Evolutionary conservation across 2,329 filamentous ascomycete species (phyloP).

Genomic region (Hypoxylon sp.): DNA sequence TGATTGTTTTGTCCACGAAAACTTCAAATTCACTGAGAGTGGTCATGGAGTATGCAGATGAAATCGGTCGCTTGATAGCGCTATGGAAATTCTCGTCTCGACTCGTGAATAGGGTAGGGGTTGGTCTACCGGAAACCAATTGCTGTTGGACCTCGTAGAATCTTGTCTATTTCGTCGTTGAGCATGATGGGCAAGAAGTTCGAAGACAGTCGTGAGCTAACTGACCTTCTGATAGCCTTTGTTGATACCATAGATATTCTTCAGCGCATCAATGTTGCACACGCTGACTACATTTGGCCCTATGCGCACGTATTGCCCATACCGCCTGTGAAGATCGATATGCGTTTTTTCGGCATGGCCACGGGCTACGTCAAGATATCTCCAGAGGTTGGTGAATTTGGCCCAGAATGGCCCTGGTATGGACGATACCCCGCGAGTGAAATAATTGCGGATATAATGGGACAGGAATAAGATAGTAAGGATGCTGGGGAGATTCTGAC

Average conservation of each 20-base stretch:
- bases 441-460: background rate
- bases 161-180: background rate
- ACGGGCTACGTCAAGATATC: background rate
- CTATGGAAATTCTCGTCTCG: background rate
- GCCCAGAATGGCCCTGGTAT: background rate
- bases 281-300: background rate
- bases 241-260: background rate
- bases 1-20: constrained; percentile 4
- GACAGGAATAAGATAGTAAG: background rate
- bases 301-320: background rate
- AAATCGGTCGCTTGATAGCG: background rate
- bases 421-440: background rate
- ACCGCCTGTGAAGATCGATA: background rate
- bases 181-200: background rate
- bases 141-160: constrained; percentile 1
- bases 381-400: constrained; percentile 2
- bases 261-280: background rate
- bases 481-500: background rate
- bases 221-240: constrained; percentile 1
- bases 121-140: background rate
- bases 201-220: background rate
- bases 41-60: constrained; percentile 3
- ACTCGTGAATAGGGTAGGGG: background rate
- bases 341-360: background rate
- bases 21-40: background rate